Percentiles rank a stretch among this genome's conserved stretches.
Conservation (phyloP, 2,329 filamentous ascomycete genomes). For the Penicillium concentricum region DNA sequence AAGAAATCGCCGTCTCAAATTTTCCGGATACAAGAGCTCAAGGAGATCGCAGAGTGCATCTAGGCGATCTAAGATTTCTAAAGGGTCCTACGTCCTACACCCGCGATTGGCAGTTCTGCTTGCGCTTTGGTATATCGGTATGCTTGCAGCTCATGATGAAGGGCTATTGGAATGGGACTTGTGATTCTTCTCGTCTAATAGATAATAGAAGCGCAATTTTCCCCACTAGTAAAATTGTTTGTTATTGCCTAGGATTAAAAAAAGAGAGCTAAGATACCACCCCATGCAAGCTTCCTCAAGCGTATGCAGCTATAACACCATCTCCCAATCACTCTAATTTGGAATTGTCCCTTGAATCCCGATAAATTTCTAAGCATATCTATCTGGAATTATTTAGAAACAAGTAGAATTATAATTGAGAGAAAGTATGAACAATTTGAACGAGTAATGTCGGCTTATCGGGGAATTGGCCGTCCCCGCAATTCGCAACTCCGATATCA, state of each 20-base stretch:
- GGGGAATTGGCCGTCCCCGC: conserved; percentile 10
- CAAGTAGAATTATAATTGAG: background rate
- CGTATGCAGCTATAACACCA: background rate
- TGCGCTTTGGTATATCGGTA: background rate
- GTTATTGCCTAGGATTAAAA: background rate
- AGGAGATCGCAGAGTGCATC: too few species aligned
- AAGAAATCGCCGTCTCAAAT: too few species aligned
- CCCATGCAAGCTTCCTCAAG: background rate
- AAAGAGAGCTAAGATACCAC: background rate
- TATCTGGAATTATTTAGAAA: background rate
- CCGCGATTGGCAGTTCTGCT: too few species aligned
- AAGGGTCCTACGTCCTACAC: too few species aligned
- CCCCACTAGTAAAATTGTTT: background rate
- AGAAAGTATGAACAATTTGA: background rate
- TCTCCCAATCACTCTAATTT: too few species aligned
- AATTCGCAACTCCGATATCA: conserved; percentile 6
- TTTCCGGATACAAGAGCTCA: too few species aligned
- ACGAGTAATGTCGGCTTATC: conserved; percentile 7
- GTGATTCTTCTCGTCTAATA: background rate
- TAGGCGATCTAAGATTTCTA: too few species aligned
- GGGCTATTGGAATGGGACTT: background rate
- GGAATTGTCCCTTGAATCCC: background rate
- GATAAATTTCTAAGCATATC: background rate
- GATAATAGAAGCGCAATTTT: background rate
- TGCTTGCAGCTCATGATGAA: background rate